phyloP scores from a whole-genome alignment of 148 eudicot species.

The Chenopodium album region DNA sequence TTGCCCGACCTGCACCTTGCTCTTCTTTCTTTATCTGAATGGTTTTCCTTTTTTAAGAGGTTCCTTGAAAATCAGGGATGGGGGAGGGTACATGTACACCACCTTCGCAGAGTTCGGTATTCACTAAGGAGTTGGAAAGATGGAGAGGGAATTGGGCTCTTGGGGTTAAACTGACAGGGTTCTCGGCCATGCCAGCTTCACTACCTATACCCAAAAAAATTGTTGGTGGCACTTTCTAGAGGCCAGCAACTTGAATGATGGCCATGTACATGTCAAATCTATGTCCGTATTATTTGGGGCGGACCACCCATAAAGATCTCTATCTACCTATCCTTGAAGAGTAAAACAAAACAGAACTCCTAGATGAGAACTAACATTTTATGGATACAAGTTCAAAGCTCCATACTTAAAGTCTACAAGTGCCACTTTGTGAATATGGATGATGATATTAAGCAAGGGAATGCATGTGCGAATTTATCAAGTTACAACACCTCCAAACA shows the following conservation, averaged over 20 bases:
- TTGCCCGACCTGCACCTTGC: conserved; percentile 8
- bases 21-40: conserved; percentile 8
- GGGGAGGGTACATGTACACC: too few relatives aligned
- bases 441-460: background rate
- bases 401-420: background rate
- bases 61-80: too few relatives aligned
- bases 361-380: background rate
- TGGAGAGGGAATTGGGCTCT: too few relatives aligned
- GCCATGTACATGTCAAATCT: background rate
- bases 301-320: too few relatives aligned
- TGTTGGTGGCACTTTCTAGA: too few relatives aligned
- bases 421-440: background rate
- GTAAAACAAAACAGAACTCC: background rate
- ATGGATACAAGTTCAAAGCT: background rate
- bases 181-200: background rate
- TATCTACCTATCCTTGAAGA: background rate
- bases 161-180: background rate
- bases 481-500: background rate
- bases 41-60: background rate
- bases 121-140: too few relatives aligned
- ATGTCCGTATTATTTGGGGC: too few relatives aligned
- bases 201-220: too few relatives aligned
- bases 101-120: too few relatives aligned
- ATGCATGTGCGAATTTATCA: background rate
- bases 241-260: background rate